Evolutionary conservation across 768 basidiomycete genomes (phyloP), one percentile per base, ranked within the genome.

Genomic region (Dacryopinax primogenitus): DNA sequence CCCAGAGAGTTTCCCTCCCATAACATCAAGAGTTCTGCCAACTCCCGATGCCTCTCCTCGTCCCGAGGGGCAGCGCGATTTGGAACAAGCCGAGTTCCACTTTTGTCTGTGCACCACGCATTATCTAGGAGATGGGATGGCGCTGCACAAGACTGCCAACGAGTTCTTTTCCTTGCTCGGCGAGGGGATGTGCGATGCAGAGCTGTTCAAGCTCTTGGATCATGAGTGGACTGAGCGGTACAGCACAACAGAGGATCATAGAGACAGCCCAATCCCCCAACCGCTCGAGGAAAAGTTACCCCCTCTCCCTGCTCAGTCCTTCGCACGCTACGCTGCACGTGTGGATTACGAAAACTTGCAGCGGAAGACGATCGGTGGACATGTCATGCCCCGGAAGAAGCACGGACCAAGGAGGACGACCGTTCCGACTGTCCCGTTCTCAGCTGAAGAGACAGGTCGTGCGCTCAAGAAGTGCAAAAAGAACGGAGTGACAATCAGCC

Each of bases 41-140:
- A 76, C 77, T 13, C 77, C 77, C 21, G 66, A 71, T 1, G 73
- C 76, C 18, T 76, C 76, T 16, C 68, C 71, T 64, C 71, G 71
- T 30, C 63, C 67, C 62, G 36, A 70, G 74, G 36, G 33, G 11
- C 64, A 18, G 37, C 72, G 69, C 1, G 69, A 63, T 28, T 62
- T 62, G 32, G 33, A 69, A 64, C 58, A 73, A 64, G 33, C 41
- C 4, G 73, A 81, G 63, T 84, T 79, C 70, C 83, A 91, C 70
- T 74, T 91, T 64, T 76, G 89, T 67, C 80, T 93, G 61, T 86
- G 85, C 68, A 85, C 87, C 2, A 83, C 87, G 6, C 91, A 93
- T 72, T 92, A 86, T 73, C 73, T 92, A 58, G 90, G 89, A 21
- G 91, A 93, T 72, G 91, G 91, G 23, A 90, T 91, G 85, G 87